Percentiles rank a stretch among this genome's conserved stretches.
Conservation (phyloP, 352 stramenopile species). For the Phytopythium vexans region DNA sequence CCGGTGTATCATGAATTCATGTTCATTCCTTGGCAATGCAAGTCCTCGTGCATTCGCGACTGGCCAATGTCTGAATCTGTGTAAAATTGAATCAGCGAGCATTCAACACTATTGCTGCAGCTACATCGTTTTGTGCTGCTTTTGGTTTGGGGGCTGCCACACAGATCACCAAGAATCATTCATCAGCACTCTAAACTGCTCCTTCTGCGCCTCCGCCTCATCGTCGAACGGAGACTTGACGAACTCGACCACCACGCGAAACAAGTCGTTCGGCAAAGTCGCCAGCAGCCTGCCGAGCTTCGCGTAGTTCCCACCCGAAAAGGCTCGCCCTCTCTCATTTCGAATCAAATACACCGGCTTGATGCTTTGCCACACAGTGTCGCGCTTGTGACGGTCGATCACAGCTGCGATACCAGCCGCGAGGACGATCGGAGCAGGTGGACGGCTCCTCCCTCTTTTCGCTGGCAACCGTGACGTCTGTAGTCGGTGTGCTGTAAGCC, state of each 20-base stretch:
- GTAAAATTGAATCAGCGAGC: too few species aligned
- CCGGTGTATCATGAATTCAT: too few species aligned
- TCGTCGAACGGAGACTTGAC: not conserved
- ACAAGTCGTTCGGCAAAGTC: not conserved
- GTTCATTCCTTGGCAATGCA: too few species aligned
- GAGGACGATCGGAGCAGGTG: not conserved
- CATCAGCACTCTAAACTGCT: slow-evolving; percentile 1
- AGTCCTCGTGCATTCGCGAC: too few species aligned
- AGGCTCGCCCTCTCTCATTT: not conserved
- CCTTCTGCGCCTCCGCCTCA: slow-evolving; percentile 1
- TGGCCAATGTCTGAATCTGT: too few species aligned
- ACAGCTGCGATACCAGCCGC: not conserved
- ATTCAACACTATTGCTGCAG: too few species aligned
- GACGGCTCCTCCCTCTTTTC: not conserved
- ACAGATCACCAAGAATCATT: not conserved
- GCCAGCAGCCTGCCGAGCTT: not conserved
- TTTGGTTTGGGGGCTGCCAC: too few species aligned
- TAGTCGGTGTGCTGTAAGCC: not conserved
- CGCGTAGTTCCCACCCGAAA: not conserved
- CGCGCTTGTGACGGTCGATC: not conserved
- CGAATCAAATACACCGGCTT: not conserved
- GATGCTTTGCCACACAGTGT: slow-evolving; percentile 1
- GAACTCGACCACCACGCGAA: not conserved
- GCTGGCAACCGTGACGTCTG: not conserved
- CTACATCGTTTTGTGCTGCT: too few species aligned